Percentiles rank a stretch among this genome's conserved stretches.
phyloP scores from a whole-genome alignment of 1,139 yeast genomes.

The Saccharomyces hybrid region DNA sequence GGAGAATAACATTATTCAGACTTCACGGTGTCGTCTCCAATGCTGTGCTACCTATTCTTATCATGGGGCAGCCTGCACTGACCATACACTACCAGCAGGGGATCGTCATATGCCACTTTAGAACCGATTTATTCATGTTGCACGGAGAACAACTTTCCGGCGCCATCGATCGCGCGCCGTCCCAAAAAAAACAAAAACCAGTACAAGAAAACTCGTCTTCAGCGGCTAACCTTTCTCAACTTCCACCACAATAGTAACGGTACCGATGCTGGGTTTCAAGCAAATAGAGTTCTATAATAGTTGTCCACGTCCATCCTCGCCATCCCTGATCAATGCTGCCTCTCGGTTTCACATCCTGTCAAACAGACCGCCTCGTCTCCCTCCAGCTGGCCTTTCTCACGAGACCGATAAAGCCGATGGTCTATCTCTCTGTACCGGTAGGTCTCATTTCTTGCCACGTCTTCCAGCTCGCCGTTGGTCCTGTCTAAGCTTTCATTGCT shows the following conservation, averaged over 20 bases:
- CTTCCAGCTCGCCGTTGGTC: too few species aligned
- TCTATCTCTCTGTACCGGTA: too few species aligned
- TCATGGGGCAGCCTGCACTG: neutral
- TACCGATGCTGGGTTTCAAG: neutral
- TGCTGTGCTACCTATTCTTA: neutral
- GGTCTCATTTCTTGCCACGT: too few species aligned
- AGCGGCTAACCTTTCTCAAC: neutral
- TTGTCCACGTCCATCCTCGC: neutral
- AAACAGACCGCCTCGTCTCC: too few species aligned
- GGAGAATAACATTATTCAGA: constrained; percentile 4
- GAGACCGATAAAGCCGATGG: too few species aligned
- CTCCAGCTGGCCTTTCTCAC: too few species aligned
- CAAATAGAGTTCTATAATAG: neutral
- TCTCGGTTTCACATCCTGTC: neutral
- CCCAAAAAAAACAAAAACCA: neutral
- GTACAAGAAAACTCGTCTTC: neutral
- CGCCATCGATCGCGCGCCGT: constrained; percentile 1
- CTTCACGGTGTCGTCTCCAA: neutral
- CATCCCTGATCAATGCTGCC: neutral
- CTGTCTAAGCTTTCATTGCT: too few species aligned
- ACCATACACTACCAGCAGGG: neutral
- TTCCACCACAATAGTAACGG: neutral
- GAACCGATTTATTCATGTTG: neutral
- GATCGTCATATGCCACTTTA: neutral
- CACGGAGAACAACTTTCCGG: neutral